Conservation (phyloP, 2,329 filamentous ascomycete genomes). For the Chalaropsis ovoidea region DNA sequence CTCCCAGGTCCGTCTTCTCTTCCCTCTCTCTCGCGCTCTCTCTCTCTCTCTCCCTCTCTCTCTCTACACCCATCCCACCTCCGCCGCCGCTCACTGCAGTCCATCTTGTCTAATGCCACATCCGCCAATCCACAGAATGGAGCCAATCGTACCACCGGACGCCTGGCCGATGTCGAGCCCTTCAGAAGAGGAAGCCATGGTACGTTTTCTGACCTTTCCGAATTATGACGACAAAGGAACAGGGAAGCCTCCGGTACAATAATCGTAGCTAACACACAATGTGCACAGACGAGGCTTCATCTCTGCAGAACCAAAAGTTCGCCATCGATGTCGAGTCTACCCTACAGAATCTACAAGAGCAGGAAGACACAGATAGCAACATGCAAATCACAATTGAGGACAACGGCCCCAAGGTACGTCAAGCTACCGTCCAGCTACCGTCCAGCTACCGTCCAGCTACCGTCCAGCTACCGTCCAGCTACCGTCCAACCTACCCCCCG, state of each 20-base stretch:
- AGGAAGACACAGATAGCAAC: conserved; percentile 89
- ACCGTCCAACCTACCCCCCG: neutral
- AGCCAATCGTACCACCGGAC: conserved; percentile 43
- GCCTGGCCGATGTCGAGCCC: conserved; percentile 43
- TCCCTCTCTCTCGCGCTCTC: no score
- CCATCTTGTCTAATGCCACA: neutral
- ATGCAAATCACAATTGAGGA: conserved; percentile 98
- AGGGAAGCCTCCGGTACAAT: neutral
- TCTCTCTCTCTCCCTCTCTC: conserved; percentile 2
- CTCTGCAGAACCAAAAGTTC: conserved; percentile 39
- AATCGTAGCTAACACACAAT: neutral
- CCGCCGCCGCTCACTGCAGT: neutral
- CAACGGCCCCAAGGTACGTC: conserved; percentile 69
- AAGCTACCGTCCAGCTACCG: conserved; percentile 16
- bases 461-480: conserved; percentile 17
- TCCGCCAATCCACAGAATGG: conserved; percentile 37
- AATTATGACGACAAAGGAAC: neutral
- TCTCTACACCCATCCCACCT: conserved; percentile 29
- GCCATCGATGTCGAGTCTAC: conserved; percentile 79
- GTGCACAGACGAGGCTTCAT: conserved; percentile 22
- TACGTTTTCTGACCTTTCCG: conserved; percentile 30
- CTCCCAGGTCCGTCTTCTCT: conserved; percentile 42
- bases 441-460: neutral
- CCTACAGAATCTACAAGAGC: conserved; percentile 63
- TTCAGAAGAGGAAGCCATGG: conserved; percentile 51